A percentile compares a stretch with the other conserved stretches of the same genome.
Conservation (phyloP, 2,329 filamentous ascomycete genomes). For the Drechslerella dactyloides region DNA sequence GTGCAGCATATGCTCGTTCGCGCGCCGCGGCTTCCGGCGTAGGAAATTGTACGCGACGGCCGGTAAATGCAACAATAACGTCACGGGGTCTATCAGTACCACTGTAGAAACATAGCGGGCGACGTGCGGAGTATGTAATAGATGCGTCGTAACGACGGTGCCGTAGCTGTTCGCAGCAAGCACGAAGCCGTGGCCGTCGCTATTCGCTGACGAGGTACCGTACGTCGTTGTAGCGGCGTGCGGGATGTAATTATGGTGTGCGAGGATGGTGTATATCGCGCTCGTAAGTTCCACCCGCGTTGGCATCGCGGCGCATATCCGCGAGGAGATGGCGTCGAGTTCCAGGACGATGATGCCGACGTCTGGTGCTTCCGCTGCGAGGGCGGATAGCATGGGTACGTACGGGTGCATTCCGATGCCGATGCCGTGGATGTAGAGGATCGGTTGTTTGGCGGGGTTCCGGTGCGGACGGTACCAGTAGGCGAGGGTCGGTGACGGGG, state of each 20-base stretch:
- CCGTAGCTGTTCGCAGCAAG: slow-evolving; percentile 66
- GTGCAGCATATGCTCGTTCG: slow-evolving; percentile 67
- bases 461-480: slow-evolving; percentile 66
- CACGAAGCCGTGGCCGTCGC: slow-evolving; percentile 62
- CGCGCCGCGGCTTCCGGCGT: slow-evolving; percentile 58
- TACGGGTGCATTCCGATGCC: slow-evolving; percentile 68
- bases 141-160: slow-evolving; percentile 52
- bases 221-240: slow-evolving; percentile 5
- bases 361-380: slow-evolving; percentile 59
- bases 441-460: slow-evolving; percentile 64
- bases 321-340: slow-evolving; percentile 61
- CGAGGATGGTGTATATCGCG: slow-evolving; percentile 21
- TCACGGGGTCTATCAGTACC: slow-evolving; percentile 68
- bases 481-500: slow-evolving; percentile 20
- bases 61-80: slow-evolving; percentile 67
- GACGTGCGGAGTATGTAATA: slow-evolving; percentile 54
- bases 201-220: slow-evolving; percentile 23
- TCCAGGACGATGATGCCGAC: slow-evolving; percentile 59
- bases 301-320: slow-evolving; percentile 31
- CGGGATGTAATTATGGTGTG: slow-evolving; percentile 50
- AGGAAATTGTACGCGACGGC: slow-evolving; percentile 71
- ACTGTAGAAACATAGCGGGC: slow-evolving; percentile 61
- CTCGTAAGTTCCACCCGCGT: slow-evolving; percentile 18
- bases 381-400: slow-evolving; percentile 63
- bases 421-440: slow-evolving; percentile 71